Evolutionary conservation across 1,284 basidiomycete genomes (phyloP).

Genomic region (Takashimella tepidaria): DNA sequence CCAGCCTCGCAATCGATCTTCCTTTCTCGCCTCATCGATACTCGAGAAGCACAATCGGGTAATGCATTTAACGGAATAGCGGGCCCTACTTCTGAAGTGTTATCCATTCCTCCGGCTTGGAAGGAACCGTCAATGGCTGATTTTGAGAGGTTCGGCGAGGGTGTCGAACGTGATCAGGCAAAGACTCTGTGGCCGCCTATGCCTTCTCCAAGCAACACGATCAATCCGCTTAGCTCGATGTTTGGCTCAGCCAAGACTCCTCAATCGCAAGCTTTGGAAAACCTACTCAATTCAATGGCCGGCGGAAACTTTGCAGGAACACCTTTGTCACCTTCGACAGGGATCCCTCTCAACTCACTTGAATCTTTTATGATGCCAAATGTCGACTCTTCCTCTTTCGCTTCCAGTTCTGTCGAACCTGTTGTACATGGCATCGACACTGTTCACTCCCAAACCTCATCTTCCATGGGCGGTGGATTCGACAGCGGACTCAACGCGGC

Average conservation of each 20-base stretch:
- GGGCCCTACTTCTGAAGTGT: neutral
- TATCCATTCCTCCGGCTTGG: neutral
- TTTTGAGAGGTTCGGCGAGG: neutral
- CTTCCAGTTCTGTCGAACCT: neutral
- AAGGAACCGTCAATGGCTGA: neutral
- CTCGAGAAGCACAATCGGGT: neutral
- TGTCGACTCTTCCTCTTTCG: neutral
- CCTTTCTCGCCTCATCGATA: conserved; percentile 12
- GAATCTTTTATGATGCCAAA: neutral
- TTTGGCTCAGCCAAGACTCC: neutral
- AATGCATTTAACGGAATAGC: neutral
- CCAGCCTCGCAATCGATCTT: conserved; percentile 22
- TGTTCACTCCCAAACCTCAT: neutral
- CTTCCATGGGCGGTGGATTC: neutral
- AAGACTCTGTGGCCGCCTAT: neutral
- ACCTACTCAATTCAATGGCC: neutral
- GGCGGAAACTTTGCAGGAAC: no score
- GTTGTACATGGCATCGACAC: neutral
- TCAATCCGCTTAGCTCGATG: neutral
- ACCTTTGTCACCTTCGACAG: neutral
- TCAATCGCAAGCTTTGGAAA: neutral
- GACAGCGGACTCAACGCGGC: neutral
- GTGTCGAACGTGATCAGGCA: neutral
- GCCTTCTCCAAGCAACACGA: neutral
- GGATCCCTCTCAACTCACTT: neutral